A percentile compares a stretch with the other conserved stretches of the same genome.
Evolutionary conservation across 129 eudicot genomes (phyloP).

Genomic region (Silybum marianum): DNA sequence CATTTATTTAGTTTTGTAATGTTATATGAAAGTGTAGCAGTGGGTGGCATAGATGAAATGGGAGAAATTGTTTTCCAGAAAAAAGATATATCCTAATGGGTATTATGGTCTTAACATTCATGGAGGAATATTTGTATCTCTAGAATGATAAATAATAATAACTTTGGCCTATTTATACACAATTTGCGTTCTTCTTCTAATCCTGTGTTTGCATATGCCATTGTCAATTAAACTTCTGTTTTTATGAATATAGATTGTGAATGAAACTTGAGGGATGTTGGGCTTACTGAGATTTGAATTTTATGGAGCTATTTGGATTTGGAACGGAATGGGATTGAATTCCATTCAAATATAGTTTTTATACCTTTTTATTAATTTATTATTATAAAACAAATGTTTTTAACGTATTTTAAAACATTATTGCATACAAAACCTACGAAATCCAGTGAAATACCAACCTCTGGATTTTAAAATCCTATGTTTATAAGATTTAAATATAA

Average conservation of each 20-base stretch:
- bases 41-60: background rate
- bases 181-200: background rate
- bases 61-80: background rate
- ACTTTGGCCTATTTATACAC: background rate
- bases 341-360: too few species aligned
- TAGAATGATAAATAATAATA: background rate
- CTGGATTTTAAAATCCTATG: too few species aligned
- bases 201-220: background rate
- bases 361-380: too few species aligned
- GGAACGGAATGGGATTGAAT: too few species aligned
- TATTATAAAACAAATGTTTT: too few species aligned
- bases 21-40: background rate
- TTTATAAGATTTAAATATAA: too few species aligned
- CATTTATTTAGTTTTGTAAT: background rate
- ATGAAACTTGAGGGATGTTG: background rate
- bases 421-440: too few species aligned
- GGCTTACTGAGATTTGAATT: too few species aligned
- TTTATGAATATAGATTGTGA: background rate
- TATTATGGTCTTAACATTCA: slow-evolving; percentile 4
- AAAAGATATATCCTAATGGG: background rate
- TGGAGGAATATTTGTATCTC: slow-evolving; percentile 5
- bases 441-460: too few species aligned
- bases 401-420: too few species aligned
- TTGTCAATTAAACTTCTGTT: background rate
- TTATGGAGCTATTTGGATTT: too few species aligned